Evolutionary conservation across 2,329 filamentous ascomycete species (phyloP).

Genomic region (Phialemoniopsis sp.): DNA sequence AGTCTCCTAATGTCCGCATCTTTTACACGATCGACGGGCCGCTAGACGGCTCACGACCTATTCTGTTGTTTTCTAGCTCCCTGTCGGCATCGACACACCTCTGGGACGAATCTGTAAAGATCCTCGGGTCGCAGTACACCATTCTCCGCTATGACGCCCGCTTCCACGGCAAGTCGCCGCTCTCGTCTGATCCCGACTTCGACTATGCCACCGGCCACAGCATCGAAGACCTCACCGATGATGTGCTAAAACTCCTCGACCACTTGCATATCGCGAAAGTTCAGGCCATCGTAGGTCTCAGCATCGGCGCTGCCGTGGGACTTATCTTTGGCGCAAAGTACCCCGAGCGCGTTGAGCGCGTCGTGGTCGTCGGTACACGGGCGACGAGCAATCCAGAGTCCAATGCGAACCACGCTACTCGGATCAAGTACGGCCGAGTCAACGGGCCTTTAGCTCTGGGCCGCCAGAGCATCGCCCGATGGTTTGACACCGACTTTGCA

Average conservation of each 20-base stretch:
- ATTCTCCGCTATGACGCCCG: background rate
- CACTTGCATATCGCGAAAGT: background rate
- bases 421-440: background rate
- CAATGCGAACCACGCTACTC: background rate
- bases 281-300: background rate
- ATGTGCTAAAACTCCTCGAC: background rate
- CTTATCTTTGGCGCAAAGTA: constrained; percentile 1
- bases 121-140: background rate
- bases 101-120: background rate
- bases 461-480: constrained; percentile 1
- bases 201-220: background rate
- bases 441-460: background rate
- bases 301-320: background rate
- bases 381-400: background rate
- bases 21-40: background rate
- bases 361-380: background rate
- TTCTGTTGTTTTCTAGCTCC: background rate
- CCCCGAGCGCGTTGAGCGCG: background rate
- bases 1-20: no score
- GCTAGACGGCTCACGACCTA: background rate
- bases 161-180: background rate
- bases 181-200: background rate
- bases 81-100: background rate
- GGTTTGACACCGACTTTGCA: background rate
- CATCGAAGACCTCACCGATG: background rate